Conservation (phyloP, 164 flowering plant species). For the Kalanchoe fedtschenkoi region DNA sequence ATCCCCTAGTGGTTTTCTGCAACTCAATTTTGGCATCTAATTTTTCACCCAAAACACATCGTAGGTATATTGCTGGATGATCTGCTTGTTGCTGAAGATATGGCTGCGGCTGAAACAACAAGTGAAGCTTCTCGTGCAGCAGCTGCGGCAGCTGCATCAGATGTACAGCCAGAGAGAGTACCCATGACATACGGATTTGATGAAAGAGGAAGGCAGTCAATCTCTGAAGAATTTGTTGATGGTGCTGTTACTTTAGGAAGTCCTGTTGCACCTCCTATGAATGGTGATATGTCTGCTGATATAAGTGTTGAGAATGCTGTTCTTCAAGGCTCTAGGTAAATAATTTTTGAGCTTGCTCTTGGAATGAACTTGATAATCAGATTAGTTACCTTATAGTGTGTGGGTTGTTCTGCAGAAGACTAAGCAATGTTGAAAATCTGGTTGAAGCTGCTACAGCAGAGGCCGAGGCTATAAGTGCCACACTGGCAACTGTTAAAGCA, state of each 20-base stretch:
- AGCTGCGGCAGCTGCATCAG: constrained; percentile 72
- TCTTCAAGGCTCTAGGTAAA: constrained; percentile 66
- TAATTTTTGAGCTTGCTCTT: background rate
- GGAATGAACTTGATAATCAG: background rate
- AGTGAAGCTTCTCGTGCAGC: constrained; percentile 95
- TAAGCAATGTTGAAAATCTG: constrained; percentile 84
- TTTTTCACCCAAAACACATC: background rate
- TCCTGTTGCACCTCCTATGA: constrained; percentile 93
- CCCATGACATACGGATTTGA: constrained; percentile 66
- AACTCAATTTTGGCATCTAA: background rate
- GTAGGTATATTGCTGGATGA: constrained; percentile 92
- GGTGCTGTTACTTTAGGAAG: constrained; percentile 86
- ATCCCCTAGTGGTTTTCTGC: background rate
- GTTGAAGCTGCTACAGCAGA: constrained; percentile 99
- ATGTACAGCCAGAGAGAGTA: constrained; percentile 49
- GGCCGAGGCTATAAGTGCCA: constrained; percentile 94
- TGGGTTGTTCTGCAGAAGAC: constrained; percentile 40
- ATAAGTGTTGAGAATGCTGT: constrained; percentile 88
- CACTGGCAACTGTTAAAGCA: constrained; percentile 95
- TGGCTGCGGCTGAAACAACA: constrained; percentile 93
- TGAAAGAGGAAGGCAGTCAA: constrained; percentile 49
- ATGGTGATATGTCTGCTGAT: constrained; percentile 90
- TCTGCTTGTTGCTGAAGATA: constrained; percentile 89
- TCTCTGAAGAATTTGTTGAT: constrained; percentile 53
- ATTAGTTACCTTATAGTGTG: background rate